These are phyloP conservation scores for Cryphonectria japonica DNA, from an alignment of 2,329 filamentous ascomycete genomes.

Conservation along the genomic window DNA sequence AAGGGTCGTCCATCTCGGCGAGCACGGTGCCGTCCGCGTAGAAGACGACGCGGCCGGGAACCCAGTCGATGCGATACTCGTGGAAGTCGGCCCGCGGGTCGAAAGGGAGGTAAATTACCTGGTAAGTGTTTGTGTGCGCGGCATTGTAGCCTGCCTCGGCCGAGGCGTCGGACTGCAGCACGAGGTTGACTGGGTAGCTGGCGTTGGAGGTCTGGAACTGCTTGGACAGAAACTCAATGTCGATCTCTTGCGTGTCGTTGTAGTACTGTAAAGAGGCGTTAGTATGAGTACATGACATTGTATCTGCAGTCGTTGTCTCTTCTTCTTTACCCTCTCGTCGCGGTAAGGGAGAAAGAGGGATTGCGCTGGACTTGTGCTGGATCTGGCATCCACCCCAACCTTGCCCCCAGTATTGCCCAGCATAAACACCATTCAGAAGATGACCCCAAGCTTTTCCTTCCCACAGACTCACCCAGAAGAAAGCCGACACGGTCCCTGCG, in stretches of 20 bases:
- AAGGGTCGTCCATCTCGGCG: conserved; percentile 55
- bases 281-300: conserved; percentile 14
- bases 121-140: conserved; percentile 60
- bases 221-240: conserved; percentile 76
- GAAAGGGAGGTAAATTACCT: conserved; percentile 64
- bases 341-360: not conserved
- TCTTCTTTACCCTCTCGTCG: not conserved
- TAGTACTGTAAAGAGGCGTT: conserved; percentile 59
- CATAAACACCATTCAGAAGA: not conserved
- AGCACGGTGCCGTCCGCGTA: conserved; percentile 67
- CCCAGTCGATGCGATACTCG: conserved; percentile 81
- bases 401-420: not conserved
- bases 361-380: not conserved
- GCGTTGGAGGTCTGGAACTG: conserved; percentile 58
- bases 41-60: conserved; percentile 65
- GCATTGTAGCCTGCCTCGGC: conserved; percentile 65
- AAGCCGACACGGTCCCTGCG: conserved; percentile 73
- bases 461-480: conserved; percentile 69
- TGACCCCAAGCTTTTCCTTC: not conserved
- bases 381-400: not conserved
- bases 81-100: conserved; percentile 68
- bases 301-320: not conserved
- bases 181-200: conserved; percentile 69
- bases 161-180: conserved; percentile 70
- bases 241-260: conserved; percentile 80